Evolutionary conservation across 1,284 basidiomycete genomes (phyloP).

Genomic region (Volvariella surrecta): DNA sequence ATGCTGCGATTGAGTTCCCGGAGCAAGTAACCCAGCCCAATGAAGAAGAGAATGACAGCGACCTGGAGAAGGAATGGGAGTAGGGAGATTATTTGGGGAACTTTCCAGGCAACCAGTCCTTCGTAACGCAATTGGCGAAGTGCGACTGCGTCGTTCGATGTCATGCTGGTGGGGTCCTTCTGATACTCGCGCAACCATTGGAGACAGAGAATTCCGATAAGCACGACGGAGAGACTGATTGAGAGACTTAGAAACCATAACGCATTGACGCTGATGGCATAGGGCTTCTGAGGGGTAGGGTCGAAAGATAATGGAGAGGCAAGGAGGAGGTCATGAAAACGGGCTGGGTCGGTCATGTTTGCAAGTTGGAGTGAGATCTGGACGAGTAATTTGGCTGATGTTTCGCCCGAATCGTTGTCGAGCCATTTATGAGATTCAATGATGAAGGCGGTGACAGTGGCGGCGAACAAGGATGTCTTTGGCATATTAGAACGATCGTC

Average conservation of each 20-base stretch:
- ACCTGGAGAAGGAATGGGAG: background rate
- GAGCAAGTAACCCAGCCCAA: background rate
- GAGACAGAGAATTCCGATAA: background rate
- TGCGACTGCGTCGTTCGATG: background rate
- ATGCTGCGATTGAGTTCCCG: background rate
- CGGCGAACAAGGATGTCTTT: too few species aligned
- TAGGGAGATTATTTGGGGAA: background rate
- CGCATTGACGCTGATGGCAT: background rate
- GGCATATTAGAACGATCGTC: too few species aligned
- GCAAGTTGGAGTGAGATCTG: slow-evolving; percentile 1
- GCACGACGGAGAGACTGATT: background rate
- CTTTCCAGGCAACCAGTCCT: slow-evolving; percentile 1
- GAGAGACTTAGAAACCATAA: slow-evolving; percentile 1
- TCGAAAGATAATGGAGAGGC: background rate
- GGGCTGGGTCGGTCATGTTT: background rate
- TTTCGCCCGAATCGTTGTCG: background rate
- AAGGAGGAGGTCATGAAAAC: background rate
- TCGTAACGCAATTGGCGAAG: background rate
- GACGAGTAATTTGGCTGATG: background rate
- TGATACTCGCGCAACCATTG: background rate
- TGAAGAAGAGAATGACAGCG: background rate
- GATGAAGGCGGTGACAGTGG: slow-evolving; percentile 1
- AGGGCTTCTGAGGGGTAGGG: background rate
- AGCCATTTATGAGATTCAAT: slow-evolving; percentile 3
- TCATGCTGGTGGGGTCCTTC: background rate